Conservation (phyloP, 129 eudicot species). For the Flaveria robusta region DNA sequence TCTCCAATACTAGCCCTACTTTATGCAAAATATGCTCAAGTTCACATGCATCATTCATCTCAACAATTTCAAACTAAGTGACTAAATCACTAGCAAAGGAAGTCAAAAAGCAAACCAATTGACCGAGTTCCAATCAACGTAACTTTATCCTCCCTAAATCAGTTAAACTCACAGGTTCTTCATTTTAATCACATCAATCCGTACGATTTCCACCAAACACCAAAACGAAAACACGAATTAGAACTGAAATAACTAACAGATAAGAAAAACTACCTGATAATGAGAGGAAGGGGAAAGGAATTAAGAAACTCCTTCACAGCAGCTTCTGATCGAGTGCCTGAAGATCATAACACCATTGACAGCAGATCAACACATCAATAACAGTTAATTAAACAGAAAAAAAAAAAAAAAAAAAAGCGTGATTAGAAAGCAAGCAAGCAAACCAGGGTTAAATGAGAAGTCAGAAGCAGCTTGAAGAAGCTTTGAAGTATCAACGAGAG, state of each 20-base stretch:
- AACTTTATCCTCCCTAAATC: not conserved
- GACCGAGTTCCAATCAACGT: no score
- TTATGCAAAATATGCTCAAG: slow-evolving; percentile 8
- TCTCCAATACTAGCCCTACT: slow-evolving; percentile 7
- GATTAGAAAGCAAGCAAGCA: not conserved
- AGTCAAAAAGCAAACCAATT: not conserved
- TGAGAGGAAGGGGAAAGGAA: slow-evolving; percentile 78
- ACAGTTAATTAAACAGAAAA: not conserved
- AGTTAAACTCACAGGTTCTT: not conserved
- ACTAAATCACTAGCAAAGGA: not conserved
- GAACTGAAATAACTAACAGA: not conserved
- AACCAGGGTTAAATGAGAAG: slow-evolving; percentile 78
- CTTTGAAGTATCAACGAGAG: slow-evolving; percentile 56
- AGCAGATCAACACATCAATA: not conserved
- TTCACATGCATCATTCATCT: slow-evolving; percentile 14
- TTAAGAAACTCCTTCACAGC: slow-evolving; percentile 73
- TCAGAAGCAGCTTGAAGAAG: slow-evolving; percentile 79
- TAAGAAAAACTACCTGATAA: slow-evolving; percentile 52
- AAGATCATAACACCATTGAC: slow-evolving; percentile 7
- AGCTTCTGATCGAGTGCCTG: slow-evolving; percentile 71
- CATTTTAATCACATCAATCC: not conserved
- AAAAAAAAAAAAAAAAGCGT: not conserved
- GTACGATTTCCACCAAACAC: not conserved
- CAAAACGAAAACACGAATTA: not conserved
- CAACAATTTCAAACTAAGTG: not conserved